Base-by-base conservation (phyloP, 2,329 filamentous ascomycete species). In the Cladosporium sp. region DNA sequence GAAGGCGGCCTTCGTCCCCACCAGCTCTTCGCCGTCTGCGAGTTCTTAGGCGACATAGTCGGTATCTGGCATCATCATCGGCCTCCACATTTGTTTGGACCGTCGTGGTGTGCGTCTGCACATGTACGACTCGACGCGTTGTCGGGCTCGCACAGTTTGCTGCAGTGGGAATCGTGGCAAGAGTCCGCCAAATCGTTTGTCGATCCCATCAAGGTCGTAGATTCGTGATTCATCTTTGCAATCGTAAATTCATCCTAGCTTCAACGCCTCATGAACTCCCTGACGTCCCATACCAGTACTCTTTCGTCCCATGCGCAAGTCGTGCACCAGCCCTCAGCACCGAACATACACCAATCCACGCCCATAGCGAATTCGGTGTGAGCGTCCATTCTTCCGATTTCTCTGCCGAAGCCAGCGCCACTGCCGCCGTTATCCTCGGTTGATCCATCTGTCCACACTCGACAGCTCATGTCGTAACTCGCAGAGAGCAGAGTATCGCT, bases 281-380 rank as follows among this genome's bases (percentile, higher is more conserved):
- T 88, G 46, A 93, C 91, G 81, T 99, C 95, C 94, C 94, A 99
- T 6, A 99, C 86, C 72, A 96, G 82, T 12, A 99, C 85, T 72
- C 88, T 86, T 80, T 97, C 93, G 74, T 99, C 95, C 95, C 95
- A 99, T 0, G 92, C 93, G 1, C 91, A 91, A 68, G 91, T 96
- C 2, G 95, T 93, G 71, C 93, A 93, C 95, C 95, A 99, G 5
- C 95, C 95, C 69, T 96, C 93, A 28, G 88, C 90, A 5, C 95
- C 95, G 78, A 99, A 99, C 53, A 99, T 79, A 79, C 95, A 99
- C 95, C 96, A 99, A 77, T 99, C 95, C 0, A 98, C 91, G 8
- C 95, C 95, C 3, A 93, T 97, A 11, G 91, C 93, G 73, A 99
- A 99, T 80, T 99, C 95, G 0, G 94, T 97, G 78, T 99, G 95